Base-by-base conservation (phyloP, 1,284 basidiomycete genomes). In the Ustilago tritici region DNA sequence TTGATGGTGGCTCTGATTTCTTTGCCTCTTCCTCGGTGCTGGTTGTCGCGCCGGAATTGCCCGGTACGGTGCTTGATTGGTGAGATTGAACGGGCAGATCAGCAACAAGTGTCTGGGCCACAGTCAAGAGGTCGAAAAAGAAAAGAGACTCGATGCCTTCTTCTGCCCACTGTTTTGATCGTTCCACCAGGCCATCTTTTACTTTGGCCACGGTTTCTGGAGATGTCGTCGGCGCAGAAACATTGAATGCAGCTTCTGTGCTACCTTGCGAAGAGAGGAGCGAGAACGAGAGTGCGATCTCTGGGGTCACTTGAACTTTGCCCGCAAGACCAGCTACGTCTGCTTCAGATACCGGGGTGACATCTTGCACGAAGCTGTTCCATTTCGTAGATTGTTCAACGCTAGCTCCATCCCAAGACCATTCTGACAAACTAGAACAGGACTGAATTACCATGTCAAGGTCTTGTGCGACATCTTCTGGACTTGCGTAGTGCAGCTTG, bases 381-480 rank as follows among this genome's bases (percentile, higher is more conserved):
- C 65, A 73, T 15, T 2, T 43, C 2, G 46, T 19, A 2, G 35
- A 17, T 23, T 73, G 65, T 11, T 53, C 28, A 11, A 1, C 35
- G 19, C 34, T 57, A 7, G 60, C 60, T n/a, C 58, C 65, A 6
- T 76, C 55, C 72, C 72, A 75, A 23, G 56, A 23, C 65, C 72
- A 68, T 19, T 71, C 61, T 19, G 36, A 62, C 10, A 56, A 35
- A n/a, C 65, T 56, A 7, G 65, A 28, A 28, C 49, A 47, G 14
- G 74, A 76, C 38, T 71, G 74, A 12, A 76, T 65, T 52, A 76
- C 65, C 68, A 71, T 65, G 55, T 76, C 74, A 35, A 76, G 59
- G 19, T 76, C 74, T 17, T 68, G 69, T 4, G 74, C 69, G 1
- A 76, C 74, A 68, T 68, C 74, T 49, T 71, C 59, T 28, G 69